Conservation (phyloP, 768 basidiomycete genomes). For the Phaeotremella fagi region DNA sequence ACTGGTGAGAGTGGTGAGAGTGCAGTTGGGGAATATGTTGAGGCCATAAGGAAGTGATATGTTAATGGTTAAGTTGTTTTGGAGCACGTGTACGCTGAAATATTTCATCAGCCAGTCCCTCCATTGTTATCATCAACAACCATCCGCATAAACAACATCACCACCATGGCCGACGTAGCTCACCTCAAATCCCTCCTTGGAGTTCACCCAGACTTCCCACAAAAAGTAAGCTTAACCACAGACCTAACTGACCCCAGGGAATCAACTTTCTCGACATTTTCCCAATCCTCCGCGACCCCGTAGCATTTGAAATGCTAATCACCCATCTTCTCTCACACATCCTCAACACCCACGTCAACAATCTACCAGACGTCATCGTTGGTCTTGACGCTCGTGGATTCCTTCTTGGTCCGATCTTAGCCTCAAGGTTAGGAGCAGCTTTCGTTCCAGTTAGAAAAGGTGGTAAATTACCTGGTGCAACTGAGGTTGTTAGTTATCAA, state of each 20-base stretch:
- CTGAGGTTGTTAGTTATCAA: constrained; percentile 67
- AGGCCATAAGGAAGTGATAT: too few species aligned
- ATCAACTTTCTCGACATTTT: constrained; percentile 92
- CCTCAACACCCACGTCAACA: constrained; percentile 55
- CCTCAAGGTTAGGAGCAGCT: constrained; percentile 80
- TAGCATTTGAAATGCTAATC: constrained; percentile 83
- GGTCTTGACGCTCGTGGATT: constrained; percentile 96
- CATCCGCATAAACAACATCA: neutral
- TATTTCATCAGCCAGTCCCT: too few species aligned
- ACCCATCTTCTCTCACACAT: constrained; percentile 83
- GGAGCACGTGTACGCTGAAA: too few species aligned
- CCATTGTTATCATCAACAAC: neutral
- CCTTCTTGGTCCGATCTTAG: constrained; percentile 86
- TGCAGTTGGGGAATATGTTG: too few species aligned
- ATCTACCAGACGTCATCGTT: constrained; percentile 69
- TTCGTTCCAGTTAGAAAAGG: constrained; percentile 93
- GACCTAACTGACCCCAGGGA: constrained; percentile 56
- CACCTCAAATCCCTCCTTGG: constrained; percentile 53
- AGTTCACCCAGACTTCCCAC: constrained; percentile 66
- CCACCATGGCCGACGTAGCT: constrained; percentile 68
- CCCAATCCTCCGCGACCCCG: constrained; percentile 78
- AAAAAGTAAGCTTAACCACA: constrained; percentile 60
- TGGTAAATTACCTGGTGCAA: constrained; percentile 89
- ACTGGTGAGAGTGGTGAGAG: constrained; percentile 39
- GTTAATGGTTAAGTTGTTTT: too few species aligned